Evolutionary conservation across 2,329 filamentous ascomycete genomes (phyloP).

Genomic region (Botrytis squamosa): DNA sequence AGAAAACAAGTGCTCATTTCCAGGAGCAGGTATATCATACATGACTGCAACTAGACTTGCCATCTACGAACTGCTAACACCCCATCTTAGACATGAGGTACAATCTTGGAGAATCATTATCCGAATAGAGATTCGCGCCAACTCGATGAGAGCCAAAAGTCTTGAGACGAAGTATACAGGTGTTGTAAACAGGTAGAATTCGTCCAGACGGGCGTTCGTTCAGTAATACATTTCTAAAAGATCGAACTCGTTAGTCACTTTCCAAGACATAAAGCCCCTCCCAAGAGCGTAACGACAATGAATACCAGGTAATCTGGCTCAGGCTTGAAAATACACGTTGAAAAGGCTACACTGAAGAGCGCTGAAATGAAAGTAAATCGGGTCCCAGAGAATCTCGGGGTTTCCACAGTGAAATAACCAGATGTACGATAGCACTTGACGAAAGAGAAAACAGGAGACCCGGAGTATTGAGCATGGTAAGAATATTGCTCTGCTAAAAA

Average conservation of each 20-base stretch:
- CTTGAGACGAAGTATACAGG: no score
- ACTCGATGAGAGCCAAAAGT: background rate
- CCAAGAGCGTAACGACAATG: background rate
- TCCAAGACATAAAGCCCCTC: background rate
- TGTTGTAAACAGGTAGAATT: no score
- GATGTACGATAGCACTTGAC: no score
- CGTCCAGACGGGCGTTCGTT: no score
- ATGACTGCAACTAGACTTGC: background rate
- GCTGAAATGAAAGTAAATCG: background rate
- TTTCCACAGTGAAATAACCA: background rate
- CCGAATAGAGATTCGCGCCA: background rate
- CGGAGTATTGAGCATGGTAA: no score
- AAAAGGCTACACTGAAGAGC: background rate
- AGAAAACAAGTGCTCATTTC: background rate
- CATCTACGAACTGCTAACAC: no score
- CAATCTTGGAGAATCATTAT: background rate
- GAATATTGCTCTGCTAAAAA: no score
- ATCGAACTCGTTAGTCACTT: background rate
- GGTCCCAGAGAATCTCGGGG: background rate
- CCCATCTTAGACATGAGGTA: background rate
- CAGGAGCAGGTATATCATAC: background rate
- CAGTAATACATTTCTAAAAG: background rate
- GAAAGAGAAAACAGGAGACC: background rate
- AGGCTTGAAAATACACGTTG: background rate
- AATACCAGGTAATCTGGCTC: background rate